Conservation (phyloP, 768 basidiomycete species). For the Mrakia blollopis region DNA sequence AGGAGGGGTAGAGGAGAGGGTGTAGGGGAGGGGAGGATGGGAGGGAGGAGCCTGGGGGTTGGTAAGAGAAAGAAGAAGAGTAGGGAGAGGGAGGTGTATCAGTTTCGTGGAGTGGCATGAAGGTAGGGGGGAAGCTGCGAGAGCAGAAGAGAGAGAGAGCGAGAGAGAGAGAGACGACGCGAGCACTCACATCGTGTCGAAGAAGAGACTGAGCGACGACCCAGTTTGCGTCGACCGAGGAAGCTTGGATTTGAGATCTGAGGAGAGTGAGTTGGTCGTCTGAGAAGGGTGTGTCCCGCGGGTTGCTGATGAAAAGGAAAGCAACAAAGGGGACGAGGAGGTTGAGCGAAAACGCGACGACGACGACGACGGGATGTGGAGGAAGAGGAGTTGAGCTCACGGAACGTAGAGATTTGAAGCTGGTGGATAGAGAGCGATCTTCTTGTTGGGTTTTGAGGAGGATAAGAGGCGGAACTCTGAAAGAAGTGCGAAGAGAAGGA, state of each 20-base stretch:
- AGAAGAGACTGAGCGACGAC: background rate
- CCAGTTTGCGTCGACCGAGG: background rate
- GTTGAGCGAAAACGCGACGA: background rate
- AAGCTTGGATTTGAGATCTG: conserved; percentile 3
- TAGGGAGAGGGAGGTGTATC: background rate
- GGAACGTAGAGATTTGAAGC: conserved; percentile 5
- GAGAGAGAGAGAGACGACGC: background rate
- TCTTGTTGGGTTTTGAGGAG: conserved; percentile 10
- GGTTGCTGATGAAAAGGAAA: background rate
- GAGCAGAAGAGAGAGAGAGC: background rate
- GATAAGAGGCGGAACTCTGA: conserved; percentile 4
- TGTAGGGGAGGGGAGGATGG: background rate
- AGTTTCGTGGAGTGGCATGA: too few relatives aligned
- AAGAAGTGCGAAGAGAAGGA: background rate
- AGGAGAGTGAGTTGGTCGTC: background rate
- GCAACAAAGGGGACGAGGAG: background rate
- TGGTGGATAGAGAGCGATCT: conserved; percentile 10
- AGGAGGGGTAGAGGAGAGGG: background rate
- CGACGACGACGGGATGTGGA: too few relatives aligned
- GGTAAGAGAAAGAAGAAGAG: background rate
- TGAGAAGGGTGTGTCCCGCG: background rate
- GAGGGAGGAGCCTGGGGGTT: background rate
- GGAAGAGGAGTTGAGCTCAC: background rate
- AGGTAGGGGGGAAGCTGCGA: background rate
- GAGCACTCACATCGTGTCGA: background rate